Percentiles rank a stretch among this genome's conserved stretches.
These are phyloP conservation scores for Xanthoconium separans DNA, from an alignment of 1,284 basidiomycete genomes.

Conservation along the genomic window DNA sequence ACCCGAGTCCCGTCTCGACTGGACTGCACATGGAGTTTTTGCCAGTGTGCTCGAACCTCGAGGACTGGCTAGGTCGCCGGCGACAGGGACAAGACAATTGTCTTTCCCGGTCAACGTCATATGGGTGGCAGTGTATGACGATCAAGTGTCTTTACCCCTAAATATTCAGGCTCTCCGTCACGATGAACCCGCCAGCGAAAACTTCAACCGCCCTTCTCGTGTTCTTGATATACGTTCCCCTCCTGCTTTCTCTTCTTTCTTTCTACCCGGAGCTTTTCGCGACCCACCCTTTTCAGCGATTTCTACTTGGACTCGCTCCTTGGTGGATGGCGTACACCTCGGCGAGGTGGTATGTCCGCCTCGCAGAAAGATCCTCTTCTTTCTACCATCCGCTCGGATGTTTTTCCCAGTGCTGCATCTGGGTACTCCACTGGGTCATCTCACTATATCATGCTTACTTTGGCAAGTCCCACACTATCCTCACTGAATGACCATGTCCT, in stretches of 20 bases:
- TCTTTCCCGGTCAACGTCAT: too few relatives aligned
- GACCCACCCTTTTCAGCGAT: slow-evolving; percentile 14
- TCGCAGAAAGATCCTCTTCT: slow-evolving; percentile 23
- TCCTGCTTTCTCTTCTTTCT: slow-evolving; percentile 19
- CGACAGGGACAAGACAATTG: too few relatives aligned
- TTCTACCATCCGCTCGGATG: slow-evolving; percentile 29
- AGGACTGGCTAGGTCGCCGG: too few relatives aligned
- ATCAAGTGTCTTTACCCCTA: slow-evolving; percentile 8
- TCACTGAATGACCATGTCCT: too few relatives aligned
- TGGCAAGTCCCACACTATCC: slow-evolving; percentile 4
- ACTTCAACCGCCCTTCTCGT: slow-evolving; percentile 9
- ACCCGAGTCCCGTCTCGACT: too few relatives aligned
- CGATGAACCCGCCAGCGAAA: slow-evolving; percentile 7
- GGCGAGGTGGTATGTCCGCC: slow-evolving; percentile 23
- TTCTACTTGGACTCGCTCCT: slow-evolving; percentile 20
- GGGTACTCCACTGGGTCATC: slow-evolving; percentile 28
- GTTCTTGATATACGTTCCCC: slow-evolving; percentile 15
- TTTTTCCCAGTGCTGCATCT: slow-evolving; percentile 25
- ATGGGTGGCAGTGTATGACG: slow-evolving; percentile 8
- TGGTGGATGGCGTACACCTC: slow-evolving; percentile 25
- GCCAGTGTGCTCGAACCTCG: too few relatives aligned
- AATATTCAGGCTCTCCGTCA: not conserved
- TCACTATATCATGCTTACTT: slow-evolving; percentile 23
- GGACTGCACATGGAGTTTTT: too few relatives aligned
- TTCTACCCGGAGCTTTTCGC: slow-evolving; percentile 13